phyloP scores from a whole-genome alignment of 1,139 yeast genomes.

The Protomyces gravidus region DNA sequence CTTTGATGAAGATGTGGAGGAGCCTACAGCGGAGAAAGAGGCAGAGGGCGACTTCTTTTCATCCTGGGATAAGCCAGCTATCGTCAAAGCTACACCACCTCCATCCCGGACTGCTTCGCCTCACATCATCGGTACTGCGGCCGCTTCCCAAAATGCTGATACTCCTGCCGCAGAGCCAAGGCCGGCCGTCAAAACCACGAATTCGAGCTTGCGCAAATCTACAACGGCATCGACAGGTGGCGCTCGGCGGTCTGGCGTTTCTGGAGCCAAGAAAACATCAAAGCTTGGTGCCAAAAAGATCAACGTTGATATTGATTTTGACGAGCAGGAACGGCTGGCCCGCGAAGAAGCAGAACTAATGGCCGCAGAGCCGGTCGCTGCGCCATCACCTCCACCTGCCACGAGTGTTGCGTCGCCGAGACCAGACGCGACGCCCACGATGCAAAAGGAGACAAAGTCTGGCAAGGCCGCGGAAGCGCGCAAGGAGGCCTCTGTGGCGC shows the following conservation, averaged over 20 bases:
- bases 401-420: slow-evolving; percentile 8
- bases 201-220: slow-evolving; percentile 37
- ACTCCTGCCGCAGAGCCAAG: slow-evolving; percentile 32
- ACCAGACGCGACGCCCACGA: not conserved
- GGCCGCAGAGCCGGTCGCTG: slow-evolving; percentile 45
- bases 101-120: slow-evolving; percentile 49
- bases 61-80: slow-evolving; percentile 77
- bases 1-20: slow-evolving; percentile 28
- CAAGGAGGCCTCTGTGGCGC: slow-evolving; percentile 41
- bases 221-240: slow-evolving; percentile 36
- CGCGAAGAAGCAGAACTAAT: slow-evolving; percentile 74
- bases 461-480: slow-evolving; percentile 4
- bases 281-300: slow-evolving; percentile 45
- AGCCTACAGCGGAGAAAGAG: slow-evolving; percentile 6
- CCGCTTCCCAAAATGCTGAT: too few species aligned
- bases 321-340: slow-evolving; percentile 84
- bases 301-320: slow-evolving; percentile 66
- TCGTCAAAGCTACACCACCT: slow-evolving; percentile 51
- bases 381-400: slow-evolving; percentile 35
- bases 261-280: slow-evolving; percentile 39
- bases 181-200: slow-evolving; percentile 35
- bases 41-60: slow-evolving; percentile 79
- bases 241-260: slow-evolving; percentile 35
- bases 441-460: slow-evolving; percentile 11
- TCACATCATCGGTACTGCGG: slow-evolving; percentile 34